Base-by-base conservation (phyloP, 1,284 basidiomycete genomes). In the Phenoliferia sp. region DNA sequence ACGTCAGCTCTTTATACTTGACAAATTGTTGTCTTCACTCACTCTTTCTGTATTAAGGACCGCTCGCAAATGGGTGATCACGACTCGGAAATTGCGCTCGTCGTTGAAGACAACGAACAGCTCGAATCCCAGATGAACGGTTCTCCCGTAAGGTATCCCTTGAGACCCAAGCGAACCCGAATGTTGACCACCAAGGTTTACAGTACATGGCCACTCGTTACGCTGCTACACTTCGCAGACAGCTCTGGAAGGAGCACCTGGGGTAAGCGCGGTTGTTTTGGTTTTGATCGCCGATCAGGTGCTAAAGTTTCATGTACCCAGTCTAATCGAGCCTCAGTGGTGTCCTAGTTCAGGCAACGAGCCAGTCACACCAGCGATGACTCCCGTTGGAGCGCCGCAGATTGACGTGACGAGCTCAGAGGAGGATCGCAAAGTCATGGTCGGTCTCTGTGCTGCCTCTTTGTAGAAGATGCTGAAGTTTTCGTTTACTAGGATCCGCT, bases 101-200 rank as follows among this genome's bases (percentile, higher is more conserved):
- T 96, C 22, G 88, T 95, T 32, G 92, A 96, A 79, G 94, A 97
- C 76, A 81, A 83, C 2, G 91, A 95, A 64, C 82, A 87, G 81
- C 83, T 97, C 62, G 83, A 86, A 62, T 85, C 87, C 10, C 83
- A 77, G 4, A 95, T 96, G 93, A 82, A 92, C 74, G 92, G 91
- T 3, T 79, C 86, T 71, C 85, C 65, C 16, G 67, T 71, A 16
- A 57, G n/a, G 22, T 54, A 44, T 44, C 39, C 22, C 39, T 22
- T 44, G 12, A 44, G 39, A 44, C 39, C 22, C 12, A 44, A 44
- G 22, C 39, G 39, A 44, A 44, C 22, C 39, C 39, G 22, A n/a
- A n/a, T n/a, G n/a, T n/a, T n/a, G n/a, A n/a, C n/a, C n/a, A n/a
- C n/a, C 31, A 12, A 44, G 12, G 39, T 22, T 34, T 10, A 33